These are phyloP conservation scores for Paraconiothyrium brasiliense DNA, from an alignment of 2,329 filamentous ascomycete species.

Conservation along the genomic window DNA sequence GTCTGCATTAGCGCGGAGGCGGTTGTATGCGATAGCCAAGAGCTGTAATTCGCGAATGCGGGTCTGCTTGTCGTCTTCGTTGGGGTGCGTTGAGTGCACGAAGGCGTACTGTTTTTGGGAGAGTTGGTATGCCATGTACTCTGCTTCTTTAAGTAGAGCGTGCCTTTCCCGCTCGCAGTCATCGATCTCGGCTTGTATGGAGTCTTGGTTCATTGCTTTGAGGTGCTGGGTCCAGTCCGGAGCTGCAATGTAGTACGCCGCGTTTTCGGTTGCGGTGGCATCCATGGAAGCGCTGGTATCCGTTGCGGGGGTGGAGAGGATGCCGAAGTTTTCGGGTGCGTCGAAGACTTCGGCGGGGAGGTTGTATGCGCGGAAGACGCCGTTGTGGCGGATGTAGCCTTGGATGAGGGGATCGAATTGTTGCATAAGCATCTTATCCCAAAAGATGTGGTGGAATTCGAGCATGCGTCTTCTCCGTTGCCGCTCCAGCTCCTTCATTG, in stretches of 20 bases:
- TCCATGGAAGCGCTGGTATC: constrained; percentile 3
- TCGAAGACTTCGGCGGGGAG: constrained; percentile 29
- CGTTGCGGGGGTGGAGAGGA: constrained; percentile 2
- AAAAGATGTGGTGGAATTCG: constrained; percentile 39
- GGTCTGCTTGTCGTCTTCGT: constrained; percentile 28
- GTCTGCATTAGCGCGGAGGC: constrained; percentile 27
- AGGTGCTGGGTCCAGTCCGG: constrained; percentile 35
- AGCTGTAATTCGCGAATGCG: constrained; percentile 34
- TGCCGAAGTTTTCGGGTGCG: constrained; percentile 23
- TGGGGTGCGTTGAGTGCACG: constrained; percentile 23
- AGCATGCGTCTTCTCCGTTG: constrained; percentile 29
- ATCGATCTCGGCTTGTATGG: constrained; percentile 21
- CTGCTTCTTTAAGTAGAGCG: constrained; percentile 30
- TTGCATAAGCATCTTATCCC: constrained; percentile 37
- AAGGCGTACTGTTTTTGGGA: constrained; percentile 34
- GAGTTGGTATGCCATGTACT: constrained; percentile 30
- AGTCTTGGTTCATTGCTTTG: constrained; percentile 23
- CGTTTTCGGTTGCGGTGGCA: constrained; percentile 9
- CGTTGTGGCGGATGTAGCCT: constrained; percentile 38
- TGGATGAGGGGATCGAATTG: constrained; percentile 35
- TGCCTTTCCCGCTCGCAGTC: constrained; percentile 27
- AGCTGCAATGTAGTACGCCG: constrained; percentile 30
- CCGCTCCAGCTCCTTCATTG: constrained; percentile 28
- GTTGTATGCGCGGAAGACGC: constrained; percentile 34
- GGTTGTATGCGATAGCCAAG: constrained; percentile 28